Evolutionary conservation across 75 land plant species (phyloP), one percentile per base, ranked within the genome.

Genomic region (Sequoiadendron giganteum): DNA sequence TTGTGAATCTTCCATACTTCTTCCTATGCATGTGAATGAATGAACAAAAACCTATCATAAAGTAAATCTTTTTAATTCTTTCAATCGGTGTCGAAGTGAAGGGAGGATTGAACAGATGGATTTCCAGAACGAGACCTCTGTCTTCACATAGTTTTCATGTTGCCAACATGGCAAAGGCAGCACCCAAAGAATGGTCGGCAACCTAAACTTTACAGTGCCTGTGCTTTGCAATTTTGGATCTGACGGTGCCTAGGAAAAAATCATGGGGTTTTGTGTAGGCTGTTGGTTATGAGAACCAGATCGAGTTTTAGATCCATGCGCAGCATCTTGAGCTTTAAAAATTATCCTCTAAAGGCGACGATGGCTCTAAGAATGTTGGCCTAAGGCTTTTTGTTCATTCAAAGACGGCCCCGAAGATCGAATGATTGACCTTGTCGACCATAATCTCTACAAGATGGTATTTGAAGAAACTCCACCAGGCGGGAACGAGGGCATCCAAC

Each of bases 161-260:
- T n/a, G 91, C 91, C 0, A 92, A 89, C 86, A 89, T 79, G 11
- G 92, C 97, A 81, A 95, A 89, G 16, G 95, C 93, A n/a, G 97
- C 86, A 1, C 97, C 97, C 0, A 94, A 86, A 48, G 97, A 95
- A 82, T 95, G 97, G 54, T 95, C 97, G 65, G 93, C 89, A 30
- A 95, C 78, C 94, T 92, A 92, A 34, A 93, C 85, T 18, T 90
- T 93, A 11, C 86, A 42, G n/a, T 34, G 85, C 5, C 91, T 90
- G 34, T 48, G 88, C 14, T 77, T 45, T 36, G 91, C 85, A 47
- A 90, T 89, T 40, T 86, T 9, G 34, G 90, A 78, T 28, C 88
- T 87, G 36, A 91, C 88, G 32, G 94, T 89, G 68, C 90, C 86
- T 82, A 95, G 88, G 30, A 88, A 95, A 3, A 76, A 86, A 38